Conservation (phyloP, 495 filamentous ascomycete species). For the Aspergillus coremiiformis region DNA sequence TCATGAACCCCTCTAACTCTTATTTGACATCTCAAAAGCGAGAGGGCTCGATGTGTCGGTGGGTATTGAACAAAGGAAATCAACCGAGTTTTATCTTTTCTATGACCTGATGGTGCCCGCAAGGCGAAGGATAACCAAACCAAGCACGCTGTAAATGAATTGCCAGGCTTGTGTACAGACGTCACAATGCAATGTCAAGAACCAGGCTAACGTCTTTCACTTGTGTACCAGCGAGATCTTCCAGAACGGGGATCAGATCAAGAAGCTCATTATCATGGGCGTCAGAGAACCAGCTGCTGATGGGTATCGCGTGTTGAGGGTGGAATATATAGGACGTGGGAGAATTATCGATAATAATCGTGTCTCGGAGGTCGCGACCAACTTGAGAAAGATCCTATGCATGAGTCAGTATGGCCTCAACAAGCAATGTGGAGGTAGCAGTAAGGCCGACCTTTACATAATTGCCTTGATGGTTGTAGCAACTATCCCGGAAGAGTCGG, state of each 20-base stretch:
- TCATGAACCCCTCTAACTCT: neutral
- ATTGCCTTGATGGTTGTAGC: conserved; percentile 98
- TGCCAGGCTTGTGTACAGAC: conserved; percentile 28
- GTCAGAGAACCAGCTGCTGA: conserved; percentile 99
- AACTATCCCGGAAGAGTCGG: conserved; percentile 93
- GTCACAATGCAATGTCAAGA: conserved; percentile 84
- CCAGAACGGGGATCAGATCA: conserved; percentile 95
- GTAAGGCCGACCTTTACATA: conserved; percentile 71
- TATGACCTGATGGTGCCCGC: neutral
- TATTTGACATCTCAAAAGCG: neutral
- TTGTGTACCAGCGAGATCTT: conserved; percentile 81
- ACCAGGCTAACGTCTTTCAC: conserved; percentile 96
- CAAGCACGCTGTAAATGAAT: conserved; percentile 25
- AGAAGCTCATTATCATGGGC: conserved; percentile 98
- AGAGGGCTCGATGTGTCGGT: neutral
- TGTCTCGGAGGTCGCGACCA: conserved; percentile 90
- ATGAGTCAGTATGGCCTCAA: conserved; percentile 1
- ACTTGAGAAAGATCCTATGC: conserved; percentile 84
- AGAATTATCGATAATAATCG: conserved; percentile 99
- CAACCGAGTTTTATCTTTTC: conserved; percentile 2
- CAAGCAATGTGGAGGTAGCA: neutral
- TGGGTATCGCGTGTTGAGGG: conserved; percentile 96
- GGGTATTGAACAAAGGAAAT: conserved; percentile 4
- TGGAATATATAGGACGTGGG: conserved; percentile 99
- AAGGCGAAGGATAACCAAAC: conserved; percentile 1